These are phyloP conservation scores for Furcasterigmium furcatum DNA, from an alignment of 2,329 filamentous ascomycete species.

Conservation along the genomic window DNA sequence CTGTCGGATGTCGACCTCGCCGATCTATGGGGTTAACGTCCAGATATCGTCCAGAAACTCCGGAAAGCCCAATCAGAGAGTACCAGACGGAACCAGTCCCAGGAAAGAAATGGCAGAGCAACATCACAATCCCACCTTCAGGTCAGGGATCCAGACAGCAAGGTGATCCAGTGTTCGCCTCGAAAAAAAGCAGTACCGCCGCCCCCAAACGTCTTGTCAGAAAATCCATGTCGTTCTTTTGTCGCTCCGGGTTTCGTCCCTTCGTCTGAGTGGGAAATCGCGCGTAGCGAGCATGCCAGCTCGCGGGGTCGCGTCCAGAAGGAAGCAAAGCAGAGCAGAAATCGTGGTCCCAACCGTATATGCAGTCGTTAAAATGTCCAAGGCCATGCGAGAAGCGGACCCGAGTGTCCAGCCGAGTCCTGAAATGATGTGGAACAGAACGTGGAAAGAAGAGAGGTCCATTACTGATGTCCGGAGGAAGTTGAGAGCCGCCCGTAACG, in stretches of 20 bases:
- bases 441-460: background rate
- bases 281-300: slow-evolving; percentile 9
- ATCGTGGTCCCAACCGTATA: slow-evolving; percentile 14
- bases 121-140: slow-evolving; percentile 11
- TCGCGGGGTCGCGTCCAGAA: background rate
- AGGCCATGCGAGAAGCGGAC: slow-evolving; percentile 6
- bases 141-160: slow-evolving; percentile 11
- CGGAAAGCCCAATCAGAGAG: slow-evolving; percentile 8
- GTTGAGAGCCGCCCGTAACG: slow-evolving; percentile 2
- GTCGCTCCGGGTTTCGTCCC: slow-evolving; percentile 9
- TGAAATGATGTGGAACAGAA: background rate
- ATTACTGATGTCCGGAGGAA: slow-evolving; percentile 1
- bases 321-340: slow-evolving; percentile 2
- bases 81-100: slow-evolving; percentile 8
- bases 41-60: slow-evolving; percentile 11
- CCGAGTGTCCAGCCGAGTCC: background rate
- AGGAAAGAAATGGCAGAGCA: slow-evolving; percentile 6
- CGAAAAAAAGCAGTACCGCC: slow-evolving; percentile 5
- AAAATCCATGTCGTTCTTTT: slow-evolving; percentile 7
- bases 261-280: slow-evolving; percentile 6
- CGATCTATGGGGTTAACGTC: slow-evolving; percentile 9
- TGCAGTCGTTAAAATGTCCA: slow-evolving; percentile 14
- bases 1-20: slow-evolving; percentile 13
- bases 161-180: slow-evolving; percentile 6
- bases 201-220: slow-evolving; percentile 3